A percentile compares a stretch with the other conserved stretches of the same genome.
These are phyloP conservation scores for Teunomyces lycoperdinae DNA, from an alignment of 805 yeast species.

Conservation along the genomic window DNA sequence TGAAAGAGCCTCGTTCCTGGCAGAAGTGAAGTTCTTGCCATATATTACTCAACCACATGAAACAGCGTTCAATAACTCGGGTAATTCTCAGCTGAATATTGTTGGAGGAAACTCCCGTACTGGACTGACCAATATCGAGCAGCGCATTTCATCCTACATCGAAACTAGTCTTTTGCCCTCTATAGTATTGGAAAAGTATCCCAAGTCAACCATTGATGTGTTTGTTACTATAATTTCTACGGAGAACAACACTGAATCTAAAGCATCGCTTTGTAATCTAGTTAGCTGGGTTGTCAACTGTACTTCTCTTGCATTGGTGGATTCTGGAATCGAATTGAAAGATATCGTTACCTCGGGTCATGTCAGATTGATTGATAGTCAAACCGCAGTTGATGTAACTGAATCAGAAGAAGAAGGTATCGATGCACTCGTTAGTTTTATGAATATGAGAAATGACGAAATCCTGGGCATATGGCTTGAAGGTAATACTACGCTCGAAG, in stretches of 20 bases:
- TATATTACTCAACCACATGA: slow-evolving; percentile 43
- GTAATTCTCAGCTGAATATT: slow-evolving; percentile 11
- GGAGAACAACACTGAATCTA: slow-evolving; percentile 11
- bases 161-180: slow-evolving; percentile 52
- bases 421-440: slow-evolving; percentile 47
- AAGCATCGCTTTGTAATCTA: slow-evolving; percentile 35
- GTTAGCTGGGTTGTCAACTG: slow-evolving; percentile 57
- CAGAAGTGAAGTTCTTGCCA: slow-evolving; percentile 54
- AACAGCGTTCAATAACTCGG: slow-evolving; percentile 22
- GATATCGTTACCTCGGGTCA: slow-evolving; percentile 74
- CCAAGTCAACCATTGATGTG: slow-evolving; percentile 84
- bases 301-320: slow-evolving; percentile 72
- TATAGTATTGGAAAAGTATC: slow-evolving; percentile 67
- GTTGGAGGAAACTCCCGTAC: slow-evolving; percentile 24
- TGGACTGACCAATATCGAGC: slow-evolving; percentile 39
- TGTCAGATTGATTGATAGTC: slow-evolving; percentile 18
- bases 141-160: slow-evolving; percentile 50
- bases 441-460: slow-evolving; percentile 53
- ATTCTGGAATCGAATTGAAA: slow-evolving; percentile 77
- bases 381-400: slow-evolving; percentile 17
- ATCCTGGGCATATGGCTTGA: slow-evolving; percentile 59
- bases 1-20: slow-evolving; percentile 63
- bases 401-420: slow-evolving; percentile 16
- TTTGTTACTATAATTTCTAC: slow-evolving; percentile 65
- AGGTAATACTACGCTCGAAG: slow-evolving; percentile 27